Conservation (phyloP, 2,329 filamentous ascomycete genomes). For the Biscogniauxia marginata region DNA sequence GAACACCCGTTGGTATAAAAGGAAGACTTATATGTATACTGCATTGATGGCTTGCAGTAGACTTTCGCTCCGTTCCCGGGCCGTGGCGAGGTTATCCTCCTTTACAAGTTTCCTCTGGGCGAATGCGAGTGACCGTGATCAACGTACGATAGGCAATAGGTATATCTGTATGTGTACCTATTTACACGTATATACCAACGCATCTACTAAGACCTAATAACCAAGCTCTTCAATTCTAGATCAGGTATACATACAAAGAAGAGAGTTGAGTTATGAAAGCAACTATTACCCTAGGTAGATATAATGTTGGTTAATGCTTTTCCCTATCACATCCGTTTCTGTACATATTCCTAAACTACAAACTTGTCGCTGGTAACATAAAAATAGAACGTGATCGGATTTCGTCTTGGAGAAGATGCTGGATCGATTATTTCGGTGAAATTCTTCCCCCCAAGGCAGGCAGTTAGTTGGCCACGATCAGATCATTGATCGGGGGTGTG, state of each 20-base stretch:
- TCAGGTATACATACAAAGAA: too few relatives aligned
- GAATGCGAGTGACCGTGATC: not conserved
- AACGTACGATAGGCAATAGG: not conserved
- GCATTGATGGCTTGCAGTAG: not conserved
- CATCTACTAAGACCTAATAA: too few relatives aligned
- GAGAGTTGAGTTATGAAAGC: too few relatives aligned
- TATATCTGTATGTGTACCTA: not conserved
- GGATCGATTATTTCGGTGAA: not conserved
- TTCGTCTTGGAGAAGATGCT: not conserved
- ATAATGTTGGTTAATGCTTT: too few relatives aligned
- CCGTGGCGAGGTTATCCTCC: not conserved
- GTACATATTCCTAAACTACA: too few relatives aligned
- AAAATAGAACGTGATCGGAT: not conserved
- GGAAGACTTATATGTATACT: not conserved
- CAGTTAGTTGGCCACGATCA: not conserved
- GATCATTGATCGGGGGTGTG: not conserved
- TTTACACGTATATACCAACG: not conserved
- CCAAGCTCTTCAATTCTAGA: too few relatives aligned
- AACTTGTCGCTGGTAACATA: too few relatives aligned
- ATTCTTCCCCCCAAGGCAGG: not conserved
- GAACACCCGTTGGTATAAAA: too few relatives aligned
- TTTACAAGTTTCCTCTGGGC: not conserved
- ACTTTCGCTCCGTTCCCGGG: not conserved
- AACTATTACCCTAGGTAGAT: too few relatives aligned
- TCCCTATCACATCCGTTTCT: too few relatives aligned